phyloP scores from a whole-genome alignment of 352 stramenopile genomes.

The Peronospora belbahrii region DNA sequence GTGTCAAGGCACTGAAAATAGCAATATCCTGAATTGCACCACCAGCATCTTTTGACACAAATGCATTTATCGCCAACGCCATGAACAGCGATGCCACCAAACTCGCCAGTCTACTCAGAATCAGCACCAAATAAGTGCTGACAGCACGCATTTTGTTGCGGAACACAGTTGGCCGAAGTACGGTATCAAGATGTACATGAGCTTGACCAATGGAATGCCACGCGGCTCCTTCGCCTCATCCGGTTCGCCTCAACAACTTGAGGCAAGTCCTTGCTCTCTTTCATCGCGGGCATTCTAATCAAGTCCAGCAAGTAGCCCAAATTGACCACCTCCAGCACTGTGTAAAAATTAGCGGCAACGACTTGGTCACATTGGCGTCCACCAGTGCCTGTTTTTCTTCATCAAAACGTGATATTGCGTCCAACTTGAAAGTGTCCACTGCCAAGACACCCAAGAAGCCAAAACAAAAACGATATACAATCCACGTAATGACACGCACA shows the following conservation, averaged over 20 bases:
- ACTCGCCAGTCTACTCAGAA: constrained; percentile 88
- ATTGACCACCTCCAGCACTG: constrained; percentile 76
- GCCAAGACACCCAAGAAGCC: constrained; percentile 58
- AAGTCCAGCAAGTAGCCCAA: constrained; percentile 59
- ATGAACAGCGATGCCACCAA: constrained; percentile 90
- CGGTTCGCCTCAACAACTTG: constrained; percentile 20
- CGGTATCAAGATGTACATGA: constrained; percentile 78
- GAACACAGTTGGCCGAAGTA: constrained; percentile 77
- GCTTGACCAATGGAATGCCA: constrained; percentile 78
- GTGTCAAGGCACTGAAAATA: constrained; percentile 78
- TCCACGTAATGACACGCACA: constrained; percentile 28
- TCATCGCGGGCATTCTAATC: constrained; percentile 22
- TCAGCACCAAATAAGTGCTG: constrained; percentile 91
- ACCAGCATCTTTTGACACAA: constrained; percentile 60
- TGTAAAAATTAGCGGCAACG: constrained; percentile 78
- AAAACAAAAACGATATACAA: constrained; percentile 41
- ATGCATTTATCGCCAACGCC: constrained; percentile 86
- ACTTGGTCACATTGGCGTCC: constrained; percentile 76
- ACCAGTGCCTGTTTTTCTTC: constrained; percentile 46
- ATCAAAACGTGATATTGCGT: constrained; percentile 50
- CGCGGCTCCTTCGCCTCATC: constrained; percentile 27
- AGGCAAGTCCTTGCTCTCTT: constrained; percentile 20
- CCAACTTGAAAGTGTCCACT: constrained; percentile 64
- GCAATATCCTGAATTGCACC: constrained; percentile 50
- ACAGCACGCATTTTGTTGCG: constrained; percentile 72